Conservation (phyloP, 805 yeast genomes). For the Nakazawaea ambrosiae region DNA sequence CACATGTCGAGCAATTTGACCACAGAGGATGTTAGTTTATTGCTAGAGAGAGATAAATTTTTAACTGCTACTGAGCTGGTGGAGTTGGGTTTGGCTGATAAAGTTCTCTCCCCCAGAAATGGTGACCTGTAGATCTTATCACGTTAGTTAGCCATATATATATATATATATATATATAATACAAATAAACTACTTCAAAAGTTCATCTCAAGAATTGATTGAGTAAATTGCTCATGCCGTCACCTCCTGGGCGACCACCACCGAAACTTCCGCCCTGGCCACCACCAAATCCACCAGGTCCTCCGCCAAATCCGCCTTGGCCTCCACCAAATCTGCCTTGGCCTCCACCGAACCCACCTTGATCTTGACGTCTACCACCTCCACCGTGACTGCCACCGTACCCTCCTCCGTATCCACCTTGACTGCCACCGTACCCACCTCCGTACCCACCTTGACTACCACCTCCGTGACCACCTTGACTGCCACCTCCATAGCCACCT, state of each 20-base stretch:
- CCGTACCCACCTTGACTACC: background rate
- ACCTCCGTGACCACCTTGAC: background rate
- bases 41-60: constrained; percentile 19
- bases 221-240: constrained; percentile 1
- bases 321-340: no score
- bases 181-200: background rate
- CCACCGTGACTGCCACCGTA: background rate
- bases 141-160: no score
- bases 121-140: background rate
- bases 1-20: constrained; percentile 18
- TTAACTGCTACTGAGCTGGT: constrained; percentile 23
- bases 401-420: background rate
- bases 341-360: background rate
- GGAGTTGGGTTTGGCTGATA: constrained; percentile 25
- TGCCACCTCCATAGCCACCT: background rate
- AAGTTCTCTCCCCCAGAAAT: constrained; percentile 18
- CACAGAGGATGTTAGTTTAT: constrained; percentile 13
- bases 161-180: background rate
- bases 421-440: background rate
- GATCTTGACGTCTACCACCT: background rate
- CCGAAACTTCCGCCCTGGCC: background rate
- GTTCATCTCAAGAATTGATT: constrained; percentile 2
- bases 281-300: background rate
- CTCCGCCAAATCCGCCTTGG: no score
- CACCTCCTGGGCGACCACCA: background rate